Evolutionary conservation across 768 basidiomycete species (phyloP), one percentile per base, ranked within the genome.

Genomic region (Leucosporidium creatinivorum): DNA sequence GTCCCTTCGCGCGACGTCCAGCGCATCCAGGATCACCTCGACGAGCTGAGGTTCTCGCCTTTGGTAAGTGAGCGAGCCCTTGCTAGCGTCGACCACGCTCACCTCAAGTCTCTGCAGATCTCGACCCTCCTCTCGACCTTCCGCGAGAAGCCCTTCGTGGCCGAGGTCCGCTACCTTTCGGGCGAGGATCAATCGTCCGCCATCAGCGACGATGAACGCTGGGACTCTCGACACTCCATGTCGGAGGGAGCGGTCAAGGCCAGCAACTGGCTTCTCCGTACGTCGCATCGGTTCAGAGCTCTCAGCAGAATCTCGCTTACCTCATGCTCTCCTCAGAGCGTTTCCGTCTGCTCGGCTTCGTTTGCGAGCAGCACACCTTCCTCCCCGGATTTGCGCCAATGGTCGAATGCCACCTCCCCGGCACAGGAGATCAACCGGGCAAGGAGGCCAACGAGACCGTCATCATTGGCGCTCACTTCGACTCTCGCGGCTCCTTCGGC

Each of bases 401-500:
- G 66, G 51, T 73, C 39, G 65, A 64, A 25, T 73, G 72, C 63
- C 51, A 65, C 6, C 61, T 68, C 57, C 48, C n/a, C n/a, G 66
- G 48, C 8, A 49, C 49, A 30, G 66, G 61, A 15, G n/a, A 25
- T 13, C 10, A 25, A 23, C 21, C 25, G 7, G 48, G 63, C 28
- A 51, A 19, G 33, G 39, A 30, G 39, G 28, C 36, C n/a, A 65
- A 68, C 48, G 74, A 74, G 64, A 69, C 66, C 52, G 70, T 74
- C 19, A 47, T 76, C 21, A 47, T 76, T 19, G 63, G 65, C 30
- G 75, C 73, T 5, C 75, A 76, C 39, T 75, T 71, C 39, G 71
- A 77, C 52, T 68, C 62, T 0, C 71, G 77, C 17, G 77, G 77
- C 17, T 68, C 69, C 23, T 70, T 73, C 50, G 69, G 69, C 39